phyloP scores from a whole-genome alignment of 768 basidiomycete genomes.

The Kwoniella shandongensis region DNA sequence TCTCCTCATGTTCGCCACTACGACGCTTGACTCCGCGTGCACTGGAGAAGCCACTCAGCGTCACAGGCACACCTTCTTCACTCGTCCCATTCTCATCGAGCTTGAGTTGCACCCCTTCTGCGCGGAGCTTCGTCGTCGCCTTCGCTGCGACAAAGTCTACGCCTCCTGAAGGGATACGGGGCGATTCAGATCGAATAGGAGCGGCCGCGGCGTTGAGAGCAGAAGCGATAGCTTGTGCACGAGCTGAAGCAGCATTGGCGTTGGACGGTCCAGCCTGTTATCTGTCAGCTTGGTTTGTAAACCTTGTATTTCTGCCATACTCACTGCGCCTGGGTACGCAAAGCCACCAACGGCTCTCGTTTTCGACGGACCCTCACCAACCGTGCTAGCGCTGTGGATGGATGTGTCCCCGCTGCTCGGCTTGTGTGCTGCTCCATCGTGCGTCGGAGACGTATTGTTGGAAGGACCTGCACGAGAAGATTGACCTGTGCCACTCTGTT shows the following conservation, averaged over 20 bases:
- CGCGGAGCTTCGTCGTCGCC: conserved; percentile 19
- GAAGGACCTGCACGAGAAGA: not conserved
- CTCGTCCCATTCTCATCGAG: conserved; percentile 19
- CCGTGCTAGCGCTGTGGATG: not conserved
- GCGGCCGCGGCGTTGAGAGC: conserved; percentile 1
- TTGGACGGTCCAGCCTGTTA: not conserved
- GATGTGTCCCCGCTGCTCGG: conserved; percentile 8
- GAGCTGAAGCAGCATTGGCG: conserved; percentile 13
- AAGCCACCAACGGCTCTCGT: conserved; percentile 10
- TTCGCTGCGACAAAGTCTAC: conserved; percentile 31
- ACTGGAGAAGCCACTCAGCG: conserved; percentile 28
- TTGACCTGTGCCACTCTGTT: not conserved
- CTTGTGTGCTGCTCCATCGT: not conserved
- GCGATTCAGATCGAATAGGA: conserved; percentile 34
- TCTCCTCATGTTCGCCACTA: conserved; percentile 14
- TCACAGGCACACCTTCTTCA: conserved; percentile 4
- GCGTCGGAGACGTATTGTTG: not conserved
- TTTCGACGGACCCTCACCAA: not conserved
- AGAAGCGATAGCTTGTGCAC: conserved; percentile 16
- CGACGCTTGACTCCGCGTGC: conserved; percentile 40
- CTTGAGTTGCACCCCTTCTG: conserved; percentile 19
- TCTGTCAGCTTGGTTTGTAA: not conserved
- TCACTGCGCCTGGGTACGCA: not conserved
- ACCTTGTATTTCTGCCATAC: not conserved
- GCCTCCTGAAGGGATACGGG: conserved; percentile 40